phyloP scores from a whole-genome alignment of 2,329 filamentous ascomycete genomes.

The Aspergillus uvarum region DNA sequence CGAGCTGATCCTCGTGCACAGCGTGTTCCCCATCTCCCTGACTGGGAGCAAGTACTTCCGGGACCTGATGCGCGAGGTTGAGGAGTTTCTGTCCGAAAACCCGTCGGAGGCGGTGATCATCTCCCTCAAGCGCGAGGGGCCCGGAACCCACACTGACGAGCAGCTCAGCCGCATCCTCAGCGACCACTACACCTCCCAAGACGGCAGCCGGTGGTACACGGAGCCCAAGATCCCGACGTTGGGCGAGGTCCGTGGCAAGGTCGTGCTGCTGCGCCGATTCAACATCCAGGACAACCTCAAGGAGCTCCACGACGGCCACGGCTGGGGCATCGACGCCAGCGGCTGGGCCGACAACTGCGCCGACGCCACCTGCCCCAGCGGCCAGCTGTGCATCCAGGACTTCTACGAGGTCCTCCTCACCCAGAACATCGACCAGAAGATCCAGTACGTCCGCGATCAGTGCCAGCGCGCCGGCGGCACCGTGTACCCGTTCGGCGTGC shows the following conservation, averaged over 20 bases:
- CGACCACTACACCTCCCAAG: constrained; percentile 63
- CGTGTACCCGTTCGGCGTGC: constrained; percentile 43
- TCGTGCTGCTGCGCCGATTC: constrained; percentile 83
- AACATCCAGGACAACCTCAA: constrained; percentile 54
- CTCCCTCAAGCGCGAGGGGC: constrained; percentile 87
- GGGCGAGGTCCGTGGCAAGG: constrained; percentile 75
- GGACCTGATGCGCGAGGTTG: constrained; percentile 68
- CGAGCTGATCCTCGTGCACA: constrained; percentile 79
- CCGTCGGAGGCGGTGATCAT: constrained; percentile 81
- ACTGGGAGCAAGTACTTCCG: constrained; percentile 77
- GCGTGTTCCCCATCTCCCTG: constrained; percentile 82
- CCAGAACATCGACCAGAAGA: constrained; percentile 76
- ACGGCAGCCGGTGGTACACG: constrained; percentile 70
- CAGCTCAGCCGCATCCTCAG: constrained; percentile 73
- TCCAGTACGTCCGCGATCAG: constrained; percentile 69
- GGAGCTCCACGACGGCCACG: constrained; percentile 48
- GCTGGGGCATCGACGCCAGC: constrained; percentile 60
- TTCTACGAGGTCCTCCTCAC: constrained; percentile 84
- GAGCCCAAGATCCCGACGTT: constrained; percentile 73
- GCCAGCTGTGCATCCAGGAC: constrained; percentile 82
- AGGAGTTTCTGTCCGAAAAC: constrained; percentile 73
- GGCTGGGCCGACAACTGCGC: constrained; percentile 87
- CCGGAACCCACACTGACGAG: constrained; percentile 74
- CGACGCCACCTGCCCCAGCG: constrained; percentile 67
- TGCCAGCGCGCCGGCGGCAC: constrained; percentile 67